These are phyloP conservation scores for Penicillium sp. DNA, from an alignment of 2,329 filamentous ascomycete genomes.

Conservation along the genomic window DNA sequence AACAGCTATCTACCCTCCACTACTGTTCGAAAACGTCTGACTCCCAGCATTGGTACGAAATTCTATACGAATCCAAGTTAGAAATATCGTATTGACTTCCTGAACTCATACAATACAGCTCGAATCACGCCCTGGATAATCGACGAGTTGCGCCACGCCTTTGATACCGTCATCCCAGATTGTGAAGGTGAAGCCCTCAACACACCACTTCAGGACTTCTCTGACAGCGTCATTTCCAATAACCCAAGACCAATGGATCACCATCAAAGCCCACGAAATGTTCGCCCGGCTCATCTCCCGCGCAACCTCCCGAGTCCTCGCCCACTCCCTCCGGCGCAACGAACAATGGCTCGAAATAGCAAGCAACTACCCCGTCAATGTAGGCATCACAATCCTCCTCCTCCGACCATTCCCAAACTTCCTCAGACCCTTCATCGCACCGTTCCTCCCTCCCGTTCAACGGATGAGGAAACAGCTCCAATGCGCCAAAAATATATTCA, in stretches of 20 bases:
- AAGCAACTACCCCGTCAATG: slow-evolving; percentile 41
- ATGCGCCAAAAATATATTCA: slow-evolving; percentile 39
- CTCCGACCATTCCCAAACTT: slow-evolving; percentile 41
- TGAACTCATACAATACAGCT: slow-evolving; percentile 15
- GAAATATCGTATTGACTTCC: background rate
- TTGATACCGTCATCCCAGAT: slow-evolving; percentile 28
- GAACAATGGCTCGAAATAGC: slow-evolving; percentile 44
- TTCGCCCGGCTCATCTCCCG: slow-evolving; percentile 44
- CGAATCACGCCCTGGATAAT: slow-evolving; percentile 32
- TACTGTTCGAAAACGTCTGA: slow-evolving; percentile 32
- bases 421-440: slow-evolving; percentile 40
- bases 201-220: background rate
- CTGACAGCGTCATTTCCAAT: background rate
- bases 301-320: slow-evolving; percentile 47
- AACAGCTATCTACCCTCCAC: slow-evolving; percentile 29
- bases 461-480: slow-evolving; percentile 36
- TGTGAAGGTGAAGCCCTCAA: slow-evolving; percentile 26
- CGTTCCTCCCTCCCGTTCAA: slow-evolving; percentile 40
- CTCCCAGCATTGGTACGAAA: slow-evolving; percentile 28
- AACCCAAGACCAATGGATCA: slow-evolving; percentile 28
- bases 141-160: slow-evolving; percentile 33
- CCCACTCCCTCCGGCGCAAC: slow-evolving; percentile 42
- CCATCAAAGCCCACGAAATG: slow-evolving; percentile 29
- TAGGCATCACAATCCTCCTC: slow-evolving; percentile 37
- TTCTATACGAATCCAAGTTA: background rate